Conservation (phyloP, 257 asterid species). For the Henckelia pumila region DNA sequence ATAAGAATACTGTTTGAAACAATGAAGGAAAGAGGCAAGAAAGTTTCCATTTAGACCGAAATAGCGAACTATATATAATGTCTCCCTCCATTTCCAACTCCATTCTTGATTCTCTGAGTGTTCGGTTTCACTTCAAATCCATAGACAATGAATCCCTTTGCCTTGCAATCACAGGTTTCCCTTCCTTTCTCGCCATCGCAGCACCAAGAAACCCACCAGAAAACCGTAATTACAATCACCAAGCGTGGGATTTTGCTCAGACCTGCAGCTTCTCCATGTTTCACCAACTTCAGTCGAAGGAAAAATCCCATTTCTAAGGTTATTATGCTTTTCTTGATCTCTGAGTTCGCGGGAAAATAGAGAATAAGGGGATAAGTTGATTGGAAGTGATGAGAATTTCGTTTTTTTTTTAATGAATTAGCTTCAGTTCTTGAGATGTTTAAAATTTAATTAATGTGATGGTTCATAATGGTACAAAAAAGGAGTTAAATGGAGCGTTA, state of each 20-base stretch:
- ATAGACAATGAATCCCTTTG: constrained; percentile 33
- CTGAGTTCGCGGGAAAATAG: not conserved
- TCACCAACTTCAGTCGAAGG: constrained; percentile 33
- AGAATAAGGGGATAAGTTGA: not conserved
- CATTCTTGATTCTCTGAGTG: constrained; percentile 8
- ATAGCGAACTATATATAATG: constrained; percentile 11
- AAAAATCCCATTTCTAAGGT: constrained; percentile 42
- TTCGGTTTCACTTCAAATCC: constrained; percentile 7
- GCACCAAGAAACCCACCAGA: constrained; percentile 33
- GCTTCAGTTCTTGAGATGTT: no score
- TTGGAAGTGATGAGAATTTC: not conserved
- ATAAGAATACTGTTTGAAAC: not conserved
- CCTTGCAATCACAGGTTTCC: constrained; percentile 33
- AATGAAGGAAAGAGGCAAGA: not conserved
- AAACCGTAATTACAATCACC: constrained; percentile 32
- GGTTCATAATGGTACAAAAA: no score
- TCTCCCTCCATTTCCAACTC: constrained; percentile 14
- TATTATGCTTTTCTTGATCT: not conserved
- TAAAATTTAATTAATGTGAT: no score
- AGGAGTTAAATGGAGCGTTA: not conserved
- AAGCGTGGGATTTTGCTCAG: constrained; percentile 32
- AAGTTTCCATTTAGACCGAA: not conserved
- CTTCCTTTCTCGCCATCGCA: constrained; percentile 32
- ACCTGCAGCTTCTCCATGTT: constrained; percentile 32
- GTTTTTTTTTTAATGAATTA: no score